phyloP scores from a whole-genome alignment of 1,284 basidiomycete species.

The Microbotryomycetes sp. region DNA sequence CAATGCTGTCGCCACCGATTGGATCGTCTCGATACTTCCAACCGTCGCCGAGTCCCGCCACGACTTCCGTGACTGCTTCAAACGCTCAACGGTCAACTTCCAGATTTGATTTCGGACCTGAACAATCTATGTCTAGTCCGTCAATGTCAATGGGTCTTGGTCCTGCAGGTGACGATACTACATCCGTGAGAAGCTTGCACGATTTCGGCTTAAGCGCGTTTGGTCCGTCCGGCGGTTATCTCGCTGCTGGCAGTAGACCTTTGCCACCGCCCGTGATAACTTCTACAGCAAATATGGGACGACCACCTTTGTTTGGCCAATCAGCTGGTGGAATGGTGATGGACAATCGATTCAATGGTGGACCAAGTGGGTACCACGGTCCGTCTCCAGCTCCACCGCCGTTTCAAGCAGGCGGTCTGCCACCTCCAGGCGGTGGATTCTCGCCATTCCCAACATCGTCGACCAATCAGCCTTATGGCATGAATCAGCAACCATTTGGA shows the following conservation, averaged over 20 bases:
- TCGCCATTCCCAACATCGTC: background rate
- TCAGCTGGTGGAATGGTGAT: no score
- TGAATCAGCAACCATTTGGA: background rate
- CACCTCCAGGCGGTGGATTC: background rate
- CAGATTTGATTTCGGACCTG: slow-evolving; percentile 23
- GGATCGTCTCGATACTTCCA: slow-evolving; percentile 26
- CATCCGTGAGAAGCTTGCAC: background rate
- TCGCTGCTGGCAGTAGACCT: no score
- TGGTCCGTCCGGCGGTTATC: background rate
- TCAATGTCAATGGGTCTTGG: background rate
- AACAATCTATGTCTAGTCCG: background rate
- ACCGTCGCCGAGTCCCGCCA: slow-evolving; percentile 22
- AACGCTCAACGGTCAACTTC: slow-evolving; percentile 18
- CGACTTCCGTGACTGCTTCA: slow-evolving; percentile 24
- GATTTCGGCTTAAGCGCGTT: background rate
- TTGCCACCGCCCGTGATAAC: no score
- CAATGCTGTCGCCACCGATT: background rate
- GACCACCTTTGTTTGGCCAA: no score
- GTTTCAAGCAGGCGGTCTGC: background rate
- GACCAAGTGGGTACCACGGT: background rate
- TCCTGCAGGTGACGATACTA: background rate
- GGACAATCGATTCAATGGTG: background rate
- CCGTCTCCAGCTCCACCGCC: background rate
- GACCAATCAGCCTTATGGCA: no score
- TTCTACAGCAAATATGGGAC: no score